Base-by-base conservation (phyloP, 2,329 filamentous ascomycete genomes). In the Colletotrichum shisoi region DNA sequence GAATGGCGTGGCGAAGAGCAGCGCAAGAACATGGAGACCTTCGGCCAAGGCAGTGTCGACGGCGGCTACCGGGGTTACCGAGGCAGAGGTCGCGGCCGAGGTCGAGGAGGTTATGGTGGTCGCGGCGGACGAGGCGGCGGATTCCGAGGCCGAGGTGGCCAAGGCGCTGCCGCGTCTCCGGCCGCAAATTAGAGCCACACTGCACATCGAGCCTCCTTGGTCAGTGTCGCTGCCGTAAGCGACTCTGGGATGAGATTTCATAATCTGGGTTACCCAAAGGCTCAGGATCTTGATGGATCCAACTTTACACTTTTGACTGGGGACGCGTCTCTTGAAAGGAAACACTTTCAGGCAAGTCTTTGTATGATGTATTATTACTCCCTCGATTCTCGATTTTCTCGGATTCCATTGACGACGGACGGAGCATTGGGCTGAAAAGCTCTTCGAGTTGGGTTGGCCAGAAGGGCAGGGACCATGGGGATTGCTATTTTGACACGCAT, bases 11-110 rank as follows among this genome's bases (percentile, higher is more conserved):
- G 89, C 45, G 93, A 98, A 77, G 95, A 98, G 77, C 92, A 96
- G 76, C 93, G 90, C 77, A 93, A 93, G 81, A 98, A 98, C 76
- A 91, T 99, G 75, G 95, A 99, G 80, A 99, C 95, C 0, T 99
- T 99, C 72, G 95, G 95, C 9, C 94, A 98, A 77, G 94, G 94
- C 60, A 97, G 93, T 72, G 94, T 99, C 24, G 95, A 99, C 72
- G 90, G 88, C 57, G 86, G 88, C 17, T 91, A 88, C 76, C 87
- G 91, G 69, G 88, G 89, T 60, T 95, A 89, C 78, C 89, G 93
- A 58, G 92, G 93, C 37, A 87, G 93, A 49, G 91, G 91, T 42
- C 89, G 93, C 64, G 91, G 92, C 24, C 86, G 91, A 56, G 89
- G 90, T 31, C 81, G 85, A 67, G 83, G 83, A 11, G 81, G 82